These are phyloP conservation scores for Candida railenensis DNA, from an alignment of 805 yeast genomes.

Conservation along the genomic window DNA sequence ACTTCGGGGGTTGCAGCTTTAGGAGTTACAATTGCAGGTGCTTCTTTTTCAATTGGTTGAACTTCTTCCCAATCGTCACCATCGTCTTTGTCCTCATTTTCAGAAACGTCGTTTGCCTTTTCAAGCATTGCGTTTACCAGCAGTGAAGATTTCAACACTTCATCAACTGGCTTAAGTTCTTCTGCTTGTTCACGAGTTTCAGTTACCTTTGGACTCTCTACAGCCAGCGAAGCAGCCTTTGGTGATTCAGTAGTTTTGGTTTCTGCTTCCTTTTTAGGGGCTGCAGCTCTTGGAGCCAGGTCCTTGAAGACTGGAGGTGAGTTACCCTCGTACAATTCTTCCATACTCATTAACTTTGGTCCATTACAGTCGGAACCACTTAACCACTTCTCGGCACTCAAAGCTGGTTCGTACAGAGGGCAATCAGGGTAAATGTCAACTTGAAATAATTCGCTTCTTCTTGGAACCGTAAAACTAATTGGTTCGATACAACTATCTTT, in stretches of 20 bases:
- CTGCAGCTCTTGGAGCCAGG: constrained; percentile 28
- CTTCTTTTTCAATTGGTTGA: constrained; percentile 26
- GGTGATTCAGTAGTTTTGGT: constrained; percentile 12
- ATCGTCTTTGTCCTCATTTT: constrained; percentile 33
- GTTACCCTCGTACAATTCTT: constrained; percentile 71
- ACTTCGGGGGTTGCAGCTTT: constrained; percentile 11
- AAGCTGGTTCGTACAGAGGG: constrained; percentile 76
- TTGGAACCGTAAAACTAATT: constrained; percentile 87
- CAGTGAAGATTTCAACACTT: constrained; percentile 33
- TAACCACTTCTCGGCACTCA: constrained; percentile 77
- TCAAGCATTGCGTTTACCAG: constrained; percentile 34
- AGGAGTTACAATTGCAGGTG: constrained; percentile 7
- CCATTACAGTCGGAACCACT: constrained; percentile 78
- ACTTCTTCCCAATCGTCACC: constrained; percentile 45
- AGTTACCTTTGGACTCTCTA: constrained; percentile 11
- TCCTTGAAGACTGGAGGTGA: constrained; percentile 49
- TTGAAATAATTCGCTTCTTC: constrained; percentile 91
- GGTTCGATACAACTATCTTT: constrained; percentile 86
- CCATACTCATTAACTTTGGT: constrained; percentile 77
- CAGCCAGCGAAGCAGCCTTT: constrained; percentile 8
- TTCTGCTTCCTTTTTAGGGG: constrained; percentile 20
- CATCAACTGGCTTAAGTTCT: constrained; percentile 29
- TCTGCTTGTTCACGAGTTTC: constrained; percentile 1
- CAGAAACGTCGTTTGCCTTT: constrained; percentile 39
- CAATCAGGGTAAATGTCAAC: constrained; percentile 91